Evolutionary conservation across 768 basidiomycete genomes (phyloP).

Genomic region (Boletales sp.): DNA sequence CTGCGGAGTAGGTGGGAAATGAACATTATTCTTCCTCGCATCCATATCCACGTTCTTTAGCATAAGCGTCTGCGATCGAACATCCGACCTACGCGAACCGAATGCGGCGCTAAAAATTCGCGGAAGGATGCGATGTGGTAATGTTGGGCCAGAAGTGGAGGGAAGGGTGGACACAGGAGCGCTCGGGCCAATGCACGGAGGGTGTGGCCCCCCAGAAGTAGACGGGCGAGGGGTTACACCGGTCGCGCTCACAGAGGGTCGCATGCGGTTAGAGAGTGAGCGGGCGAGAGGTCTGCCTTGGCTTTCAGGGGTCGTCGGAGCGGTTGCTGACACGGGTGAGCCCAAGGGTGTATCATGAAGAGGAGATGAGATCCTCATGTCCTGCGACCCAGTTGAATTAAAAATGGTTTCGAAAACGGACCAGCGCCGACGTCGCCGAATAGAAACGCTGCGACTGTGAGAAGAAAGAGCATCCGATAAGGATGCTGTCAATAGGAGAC

Average conservation of each 20-base stretch:
- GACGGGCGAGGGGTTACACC: conserved; percentile 29
- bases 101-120: conserved; percentile 69
- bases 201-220: conserved; percentile 30
- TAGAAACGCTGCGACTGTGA: conserved; percentile 28
- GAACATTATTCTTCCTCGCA: conserved; percentile 29
- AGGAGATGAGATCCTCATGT: conserved; percentile 27
- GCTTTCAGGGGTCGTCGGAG: conserved; percentile 17
- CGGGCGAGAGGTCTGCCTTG: conserved; percentile 22
- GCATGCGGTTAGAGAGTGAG: conserved; percentile 23
- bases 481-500: conserved; percentile 41
- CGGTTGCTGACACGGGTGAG: conserved; percentile 15
- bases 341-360: conserved; percentile 17
- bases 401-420: conserved; percentile 59
- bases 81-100: conserved; percentile 54
- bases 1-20: conserved; percentile 39
- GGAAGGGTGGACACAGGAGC: conserved; percentile 26
- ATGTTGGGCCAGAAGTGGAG: conserved; percentile 28
- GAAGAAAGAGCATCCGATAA: conserved; percentile 43
- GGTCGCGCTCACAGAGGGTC: conserved; percentile 10
- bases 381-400: conserved; percentile 20
- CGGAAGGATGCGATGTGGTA: conserved; percentile 66
- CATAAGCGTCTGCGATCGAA: conserved; percentile 37
- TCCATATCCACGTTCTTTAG: conserved; percentile 42
- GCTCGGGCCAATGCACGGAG: conserved; percentile 17
- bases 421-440: conserved; percentile 61